A percentile compares a stretch with the other conserved stretches of the same genome.
Conservation (phyloP, 1,284 basidiomycete species). For the Calocybe gambosa region DNA sequence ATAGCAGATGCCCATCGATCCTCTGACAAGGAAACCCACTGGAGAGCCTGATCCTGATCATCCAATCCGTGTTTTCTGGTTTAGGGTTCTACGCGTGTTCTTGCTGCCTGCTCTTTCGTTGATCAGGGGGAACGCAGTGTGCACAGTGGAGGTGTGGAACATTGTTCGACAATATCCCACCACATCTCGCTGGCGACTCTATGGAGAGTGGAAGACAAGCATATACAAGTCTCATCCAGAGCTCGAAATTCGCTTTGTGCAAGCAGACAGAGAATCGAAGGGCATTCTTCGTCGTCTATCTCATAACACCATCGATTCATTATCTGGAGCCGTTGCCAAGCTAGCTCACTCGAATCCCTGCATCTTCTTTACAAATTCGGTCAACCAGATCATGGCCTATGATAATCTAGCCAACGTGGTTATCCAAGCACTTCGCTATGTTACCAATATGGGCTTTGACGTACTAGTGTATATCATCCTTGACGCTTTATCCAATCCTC, state of each 20-base stretch:
- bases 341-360: slow-evolving; percentile 91
- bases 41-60: slow-evolving; percentile 47
- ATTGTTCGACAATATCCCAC: slow-evolving; percentile 77
- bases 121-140: slow-evolving; percentile 80
- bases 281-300: slow-evolving; percentile 76
- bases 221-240: slow-evolving; percentile 70
- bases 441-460: slow-evolving; percentile 91
- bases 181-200: slow-evolving; percentile 79
- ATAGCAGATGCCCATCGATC: slow-evolving; percentile 42
- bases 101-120: slow-evolving; percentile 86
- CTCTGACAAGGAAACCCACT: slow-evolving; percentile 48
- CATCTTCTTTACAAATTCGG: slow-evolving; percentile 85
- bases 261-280: slow-evolving; percentile 75
- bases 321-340: slow-evolving; percentile 90
- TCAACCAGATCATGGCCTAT: slow-evolving; percentile 95
- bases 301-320: slow-evolving; percentile 75
- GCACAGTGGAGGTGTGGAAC: slow-evolving; percentile 84
- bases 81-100: slow-evolving; percentile 71
- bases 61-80: slow-evolving; percentile 71
- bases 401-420: slow-evolving; percentile 91
- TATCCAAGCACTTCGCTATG: slow-evolving; percentile 85
- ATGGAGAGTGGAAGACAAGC: slow-evolving; percentile 91
- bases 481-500: slow-evolving; percentile 83
- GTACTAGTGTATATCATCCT: slow-evolving; percentile 87
- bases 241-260: slow-evolving; percentile 62